Base-by-base conservation (phyloP, 179 eudicot genomes). In the Gypsophila paniculata region DNA sequence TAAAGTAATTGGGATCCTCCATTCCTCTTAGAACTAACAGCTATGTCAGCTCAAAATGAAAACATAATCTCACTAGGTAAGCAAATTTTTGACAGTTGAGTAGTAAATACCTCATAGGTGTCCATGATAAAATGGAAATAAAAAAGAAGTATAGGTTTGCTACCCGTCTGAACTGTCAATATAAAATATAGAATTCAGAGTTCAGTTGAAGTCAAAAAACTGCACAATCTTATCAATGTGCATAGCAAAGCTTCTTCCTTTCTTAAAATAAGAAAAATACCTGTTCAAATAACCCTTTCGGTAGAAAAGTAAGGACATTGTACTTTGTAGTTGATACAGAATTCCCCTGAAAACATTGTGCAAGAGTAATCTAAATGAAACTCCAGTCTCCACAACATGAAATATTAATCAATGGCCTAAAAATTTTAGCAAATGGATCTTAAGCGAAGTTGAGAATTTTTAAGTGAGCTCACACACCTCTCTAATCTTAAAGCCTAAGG, bases 141-240 rank as follows among this genome's bases (percentile, higher is more conserved):
- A 80, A 76, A 76, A 95, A 96, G 83, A 95, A 95, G 87, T 95
- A 95, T 68, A 89, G 81, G 82, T 95, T 95, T 78, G 99, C 99
- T 71, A 95, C 98, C 87, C 99, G 89, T 82, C 97, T 95, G 85
- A 95, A 92, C 99, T 95, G 99, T 84, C 89, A 84, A 76, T 65
- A 72, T 71, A 80, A 61, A 52, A 68, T 26, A 76, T 55, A 65
- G 29, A 78, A 71, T 76, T 68, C 61, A 46, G 60, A 70, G 11
- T 34, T 23, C 49, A 70, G 38, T 67, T 21, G 71, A 32, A 23
- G 15, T 32, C 15, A 18, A 29, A 32, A 44, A 17, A 60, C 39
- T 34, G 74, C 26, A 44, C 46, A n/a, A 6, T 18, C 60, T 32
- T 34, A 69, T 49, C 29, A 61, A 61, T 26, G 48, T 21, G 71